Percentiles rank a stretch among this genome's conserved stretches.
phyloP scores from a whole-genome alignment of 352 stramenopile genomes.

The Globisporangium camurandrum region DNA sequence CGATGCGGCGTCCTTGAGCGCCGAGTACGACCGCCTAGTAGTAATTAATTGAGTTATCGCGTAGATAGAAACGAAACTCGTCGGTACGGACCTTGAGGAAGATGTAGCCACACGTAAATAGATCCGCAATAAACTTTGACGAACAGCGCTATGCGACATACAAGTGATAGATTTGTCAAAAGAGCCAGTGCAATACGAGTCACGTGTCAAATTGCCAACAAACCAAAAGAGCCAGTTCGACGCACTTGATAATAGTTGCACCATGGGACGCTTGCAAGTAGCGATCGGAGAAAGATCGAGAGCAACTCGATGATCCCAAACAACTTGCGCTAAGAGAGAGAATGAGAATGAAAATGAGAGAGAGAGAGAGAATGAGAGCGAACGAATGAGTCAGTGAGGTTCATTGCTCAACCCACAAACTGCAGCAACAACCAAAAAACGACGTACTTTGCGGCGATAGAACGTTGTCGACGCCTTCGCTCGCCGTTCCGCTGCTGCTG shows the following conservation, averaged over 20 bases:
- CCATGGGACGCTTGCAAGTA: slow-evolving; percentile 58
- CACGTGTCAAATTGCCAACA: too few relatives aligned
- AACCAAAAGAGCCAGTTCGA: too few relatives aligned
- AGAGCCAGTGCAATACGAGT: too few relatives aligned
- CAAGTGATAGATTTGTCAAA: too few relatives aligned
- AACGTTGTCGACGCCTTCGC: too few relatives aligned
- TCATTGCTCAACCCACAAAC: too few relatives aligned
- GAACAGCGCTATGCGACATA: slow-evolving; percentile 31
- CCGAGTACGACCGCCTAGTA: slow-evolving; percentile 46
- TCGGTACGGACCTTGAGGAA: slow-evolving; percentile 48
- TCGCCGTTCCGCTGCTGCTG: slow-evolving; percentile 30
- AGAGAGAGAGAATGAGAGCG: background rate
- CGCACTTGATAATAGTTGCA: slow-evolving; percentile 64
- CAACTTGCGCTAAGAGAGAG: slow-evolving; percentile 60
- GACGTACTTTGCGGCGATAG: slow-evolving; percentile 61
- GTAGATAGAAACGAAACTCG: background rate
- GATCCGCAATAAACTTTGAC: slow-evolving; percentile 65
- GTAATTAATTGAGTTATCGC: background rate
- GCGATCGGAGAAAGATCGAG: slow-evolving; percentile 59
- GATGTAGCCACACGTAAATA: slow-evolving; percentile 73
- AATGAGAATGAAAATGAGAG: background rate
- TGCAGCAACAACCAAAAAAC: background rate
- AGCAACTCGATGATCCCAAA: slow-evolving; percentile 70
- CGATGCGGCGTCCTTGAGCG: slow-evolving; percentile 40
- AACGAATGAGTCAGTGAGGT: background rate